phyloP scores from a whole-genome alignment of 129 eudicot species.

The Ambrosia trifida region DNA sequence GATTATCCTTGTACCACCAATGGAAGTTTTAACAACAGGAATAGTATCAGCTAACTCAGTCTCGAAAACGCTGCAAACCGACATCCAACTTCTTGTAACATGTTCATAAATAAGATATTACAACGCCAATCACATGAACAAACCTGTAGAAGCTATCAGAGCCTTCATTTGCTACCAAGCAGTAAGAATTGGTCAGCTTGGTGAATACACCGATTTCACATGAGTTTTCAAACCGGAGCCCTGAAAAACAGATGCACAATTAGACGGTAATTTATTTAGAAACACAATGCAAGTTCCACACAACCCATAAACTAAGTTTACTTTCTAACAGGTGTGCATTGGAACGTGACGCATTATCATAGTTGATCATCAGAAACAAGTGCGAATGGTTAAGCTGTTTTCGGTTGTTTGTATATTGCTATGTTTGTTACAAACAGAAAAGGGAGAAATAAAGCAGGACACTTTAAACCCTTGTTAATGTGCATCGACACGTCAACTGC shows the following conservation, averaged over 20 bases:
- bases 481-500: too few species aligned
- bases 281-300: not conserved
- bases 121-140: slow-evolving; percentile 18
- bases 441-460: not conserved
- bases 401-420: too few species aligned
- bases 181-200: slow-evolving; percentile 90
- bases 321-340: not conserved
- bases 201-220: slow-evolving; percentile 92
- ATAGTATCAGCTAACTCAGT: slow-evolving; percentile 78
- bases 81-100: slow-evolving; percentile 10
- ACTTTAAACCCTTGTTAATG: not conserved
- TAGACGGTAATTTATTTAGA: not conserved
- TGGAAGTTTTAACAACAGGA: slow-evolving; percentile 91
- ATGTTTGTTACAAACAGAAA: too few species aligned
- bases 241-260: slow-evolving; percentile 39
- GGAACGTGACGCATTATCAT: not conserved
- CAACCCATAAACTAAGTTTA: not conserved
- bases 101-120: slow-evolving; percentile 13
- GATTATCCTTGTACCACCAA: slow-evolving; percentile 78
- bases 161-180: slow-evolving; percentile 90
- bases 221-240: slow-evolving; percentile 82
- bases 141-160: slow-evolving; percentile 95
- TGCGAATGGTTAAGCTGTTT: not conserved
- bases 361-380: not conserved
- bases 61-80: slow-evolving; percentile 70